A percentile compares a stretch with the other conserved stretches of the same genome.
Evolutionary conservation across 768 basidiomycete species (phyloP).

Genomic region (Boletus fagicola): DNA sequence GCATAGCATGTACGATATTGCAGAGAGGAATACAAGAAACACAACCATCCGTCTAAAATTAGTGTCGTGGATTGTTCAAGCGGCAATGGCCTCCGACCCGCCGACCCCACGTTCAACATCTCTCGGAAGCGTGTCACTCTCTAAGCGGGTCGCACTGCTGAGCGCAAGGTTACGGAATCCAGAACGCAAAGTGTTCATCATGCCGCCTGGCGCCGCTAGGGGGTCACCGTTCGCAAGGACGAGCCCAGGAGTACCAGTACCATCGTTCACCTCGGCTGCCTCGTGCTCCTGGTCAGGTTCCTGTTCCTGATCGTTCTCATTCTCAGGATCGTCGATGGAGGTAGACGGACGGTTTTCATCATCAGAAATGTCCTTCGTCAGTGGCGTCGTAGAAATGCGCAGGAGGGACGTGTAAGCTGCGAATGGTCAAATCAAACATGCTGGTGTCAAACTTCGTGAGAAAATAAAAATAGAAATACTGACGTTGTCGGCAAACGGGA

Average conservation of each 20-base stretch:
- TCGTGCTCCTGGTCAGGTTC: conserved; percentile 21
- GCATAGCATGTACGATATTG: background rate
- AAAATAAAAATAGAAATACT: conserved; percentile 32
- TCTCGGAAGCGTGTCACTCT: conserved; percentile 29
- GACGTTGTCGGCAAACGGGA: conserved; percentile 93
- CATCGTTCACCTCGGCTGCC: conserved; percentile 4
- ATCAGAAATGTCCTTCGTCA: conserved; percentile 41
- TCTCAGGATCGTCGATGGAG: conserved; percentile 29
- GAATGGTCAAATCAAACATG: background rate
- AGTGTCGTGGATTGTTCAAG: conserved; percentile 4
- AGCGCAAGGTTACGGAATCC: conserved; percentile 27
- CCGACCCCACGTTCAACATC: conserved; percentile 29
- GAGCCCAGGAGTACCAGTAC: background rate
- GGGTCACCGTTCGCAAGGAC: conserved; percentile 10
- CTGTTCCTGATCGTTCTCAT: conserved; percentile 10
- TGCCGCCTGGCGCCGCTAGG: conserved; percentile 11
- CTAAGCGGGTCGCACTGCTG: conserved; percentile 14
- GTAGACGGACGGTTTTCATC: conserved; percentile 28
- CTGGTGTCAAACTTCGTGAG: background rate
- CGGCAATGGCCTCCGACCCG: conserved; percentile 5
- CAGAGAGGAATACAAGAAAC: background rate
- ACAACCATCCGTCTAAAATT: background rate
- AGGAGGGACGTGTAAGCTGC: conserved; percentile 86
- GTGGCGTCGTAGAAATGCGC: conserved; percentile 71
- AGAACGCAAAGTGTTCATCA: conserved; percentile 29